Base-by-base conservation (phyloP, 495 filamentous ascomycete genomes). In the Penicillium cinerascens region DNA sequence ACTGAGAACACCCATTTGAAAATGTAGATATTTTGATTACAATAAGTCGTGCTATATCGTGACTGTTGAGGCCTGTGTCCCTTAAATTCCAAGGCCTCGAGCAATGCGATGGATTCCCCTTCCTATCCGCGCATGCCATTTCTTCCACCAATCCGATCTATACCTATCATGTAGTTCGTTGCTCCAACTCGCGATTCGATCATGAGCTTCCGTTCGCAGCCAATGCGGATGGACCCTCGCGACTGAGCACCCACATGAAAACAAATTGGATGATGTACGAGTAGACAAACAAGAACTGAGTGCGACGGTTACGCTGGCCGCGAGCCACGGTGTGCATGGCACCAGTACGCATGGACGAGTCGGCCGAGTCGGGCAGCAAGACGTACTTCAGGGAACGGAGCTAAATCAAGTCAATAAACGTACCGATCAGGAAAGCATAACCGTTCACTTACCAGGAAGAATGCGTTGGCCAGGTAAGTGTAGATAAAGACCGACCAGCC, bases 341-440 rank as follows among this genome's bases (percentile, higher is more conserved):
- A 44, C 78, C 78, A 9, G 81, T 83, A 51, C 83, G 81, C 63
- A 77, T 76, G 20, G 78, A 71, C 47, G 78, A 79, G 58, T 85
- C 82, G 15, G 83, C 81, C 52, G 81, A 87, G 60, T 97, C 92
- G 0, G 95, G 95, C 11, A 98, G 82, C 3, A 98, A 79, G 37
- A 98, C 93, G 67, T 98, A 97, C 76, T 95, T 91, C 49, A 98
- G 70, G 18, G 91, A 96, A 42, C 93, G 87, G 56, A 98, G 84
- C 89, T 97, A 59, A n/a, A n/a, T 33, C n/a, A 6, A 6, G 37
- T 71, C 55, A 74, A 68, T 36, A 46, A 42, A 13, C n/a, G 21
- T 25, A 20, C 21, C n/a, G 20, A 36, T 15, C 16, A 10, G 15
- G 18, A n/a, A 29, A 39, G 2, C 26, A 13, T 10, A 13, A 13